Evolutionary conservation across 495 filamentous ascomycete species (phyloP).

Genomic region (Wilcoxina mikolae): DNA sequence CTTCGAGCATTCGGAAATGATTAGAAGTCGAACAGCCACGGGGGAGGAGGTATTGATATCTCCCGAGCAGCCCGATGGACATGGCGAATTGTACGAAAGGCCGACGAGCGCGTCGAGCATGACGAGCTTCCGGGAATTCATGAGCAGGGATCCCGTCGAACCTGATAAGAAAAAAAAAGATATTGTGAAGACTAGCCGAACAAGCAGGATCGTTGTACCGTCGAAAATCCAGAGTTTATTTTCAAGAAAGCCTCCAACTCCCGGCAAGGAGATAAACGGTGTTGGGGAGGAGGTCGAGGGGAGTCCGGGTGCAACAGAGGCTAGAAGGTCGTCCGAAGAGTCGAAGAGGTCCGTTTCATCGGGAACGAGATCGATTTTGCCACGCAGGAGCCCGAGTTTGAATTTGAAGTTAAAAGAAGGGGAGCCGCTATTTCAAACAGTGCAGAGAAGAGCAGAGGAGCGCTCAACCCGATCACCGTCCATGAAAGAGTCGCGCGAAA

Average conservation of each 20-base stretch:
- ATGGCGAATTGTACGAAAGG: not conserved
- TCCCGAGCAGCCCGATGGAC: not conserved
- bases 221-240: not conserved
- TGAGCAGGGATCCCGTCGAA: not conserved
- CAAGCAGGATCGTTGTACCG: not conserved
- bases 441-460: not conserved
- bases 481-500: not conserved
- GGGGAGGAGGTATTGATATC: not conserved
- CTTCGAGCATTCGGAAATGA: not conserved
- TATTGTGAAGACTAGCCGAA: not conserved
- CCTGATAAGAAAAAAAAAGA: not conserved
- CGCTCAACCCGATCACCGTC: slow-evolving; percentile 3
- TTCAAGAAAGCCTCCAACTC: not conserved
- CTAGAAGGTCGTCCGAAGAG: not conserved
- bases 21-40: not conserved
- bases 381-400: not conserved
- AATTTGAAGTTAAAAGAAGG: slow-evolving; percentile 2
- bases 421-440: not conserved
- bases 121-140: not conserved
- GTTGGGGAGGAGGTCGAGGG: not conserved
- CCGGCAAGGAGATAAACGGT: not conserved
- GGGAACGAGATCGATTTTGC: not conserved
- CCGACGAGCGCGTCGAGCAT: not conserved
- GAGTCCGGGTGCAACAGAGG: slow-evolving; percentile 1
- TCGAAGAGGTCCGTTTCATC: not conserved